These are phyloP conservation scores for Coemansia sp. DNA, from an alignment of 192 early-diverging fungal genomes.

Conservation along the genomic window DNA sequence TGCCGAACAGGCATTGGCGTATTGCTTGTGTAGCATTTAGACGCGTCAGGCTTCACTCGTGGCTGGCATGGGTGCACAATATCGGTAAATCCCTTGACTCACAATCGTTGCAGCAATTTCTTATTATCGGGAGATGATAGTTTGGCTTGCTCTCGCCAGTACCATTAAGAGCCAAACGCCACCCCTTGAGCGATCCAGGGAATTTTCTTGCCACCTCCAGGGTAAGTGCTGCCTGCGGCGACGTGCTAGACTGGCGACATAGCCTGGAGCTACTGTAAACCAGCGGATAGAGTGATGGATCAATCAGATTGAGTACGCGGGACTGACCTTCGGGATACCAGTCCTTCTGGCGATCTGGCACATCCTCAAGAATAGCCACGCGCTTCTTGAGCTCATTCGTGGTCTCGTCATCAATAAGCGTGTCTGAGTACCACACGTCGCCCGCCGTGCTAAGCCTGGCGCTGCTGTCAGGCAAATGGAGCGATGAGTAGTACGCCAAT, in stretches of 20 bases:
- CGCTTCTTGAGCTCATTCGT: background rate
- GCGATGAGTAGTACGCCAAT: conserved; percentile 22
- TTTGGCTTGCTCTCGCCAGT: background rate
- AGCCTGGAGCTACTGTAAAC: conserved; percentile 3
- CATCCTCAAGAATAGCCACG: background rate
- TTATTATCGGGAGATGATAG: background rate
- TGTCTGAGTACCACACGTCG: conserved; percentile 18
- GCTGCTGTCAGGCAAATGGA: background rate
- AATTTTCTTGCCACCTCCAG: background rate
- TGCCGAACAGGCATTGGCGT: background rate
- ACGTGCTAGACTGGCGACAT: background rate
- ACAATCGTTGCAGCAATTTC: background rate
- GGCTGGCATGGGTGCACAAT: background rate
- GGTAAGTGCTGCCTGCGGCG: background rate
- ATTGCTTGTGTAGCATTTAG: background rate
- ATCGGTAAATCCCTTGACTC: background rate
- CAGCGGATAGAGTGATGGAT: conserved; percentile 42
- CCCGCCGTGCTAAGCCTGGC: background rate
- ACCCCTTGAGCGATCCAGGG: background rate
- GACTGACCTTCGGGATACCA: conserved; percentile 54
- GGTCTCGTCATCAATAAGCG: background rate
- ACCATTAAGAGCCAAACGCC: background rate
- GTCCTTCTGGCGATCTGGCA: conserved; percentile 24
- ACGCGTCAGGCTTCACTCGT: background rate
- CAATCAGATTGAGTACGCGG: conserved; percentile 40